Evolutionary conservation across 2,329 filamentous ascomycete genomes (phyloP).

Genomic region (Ceratocystis lukuohia): DNA sequence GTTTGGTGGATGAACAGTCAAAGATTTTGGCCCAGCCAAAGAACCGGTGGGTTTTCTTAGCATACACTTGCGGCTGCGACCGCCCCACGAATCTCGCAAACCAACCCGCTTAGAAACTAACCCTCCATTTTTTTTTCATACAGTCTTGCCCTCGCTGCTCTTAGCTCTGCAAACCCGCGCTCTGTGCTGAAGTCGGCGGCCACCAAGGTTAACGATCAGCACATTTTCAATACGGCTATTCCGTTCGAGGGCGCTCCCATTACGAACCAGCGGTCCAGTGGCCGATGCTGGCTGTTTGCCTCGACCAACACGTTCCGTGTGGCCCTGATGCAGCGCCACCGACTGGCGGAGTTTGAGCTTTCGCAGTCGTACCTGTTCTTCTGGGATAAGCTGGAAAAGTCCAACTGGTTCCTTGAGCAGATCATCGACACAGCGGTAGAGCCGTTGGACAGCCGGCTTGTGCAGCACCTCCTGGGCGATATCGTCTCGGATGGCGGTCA

Average conservation of each 20-base stretch:
- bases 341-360: conserved; percentile 67
- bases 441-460: conserved; percentile 56
- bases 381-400: conserved; percentile 88
- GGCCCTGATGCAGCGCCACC: conserved; percentile 74
- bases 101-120: too few species aligned
- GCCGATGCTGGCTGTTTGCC: conserved; percentile 85
- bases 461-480: conserved; percentile 53
- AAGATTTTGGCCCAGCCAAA: conserved; percentile 50
- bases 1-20: conserved; percentile 46
- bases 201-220: conserved; percentile 53
- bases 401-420: conserved; percentile 79
- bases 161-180: conserved; percentile 54
- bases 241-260: conserved; percentile 70
- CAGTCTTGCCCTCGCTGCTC: conserved; percentile 61
- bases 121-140: too few species aligned
- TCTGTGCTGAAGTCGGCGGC: conserved; percentile 51
- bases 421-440: conserved; percentile 60
- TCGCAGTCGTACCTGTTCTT: conserved; percentile 81
- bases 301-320: conserved; percentile 84
- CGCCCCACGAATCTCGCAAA: too few species aligned
- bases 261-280: conserved; percentile 70
- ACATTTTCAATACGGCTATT: conserved; percentile 73
- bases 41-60: conserved; percentile 37
- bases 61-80: neutral
- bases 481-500: conserved; percentile 74